Percentiles rank a stretch among this genome's conserved stretches.
Evolutionary conservation across 2,329 filamentous ascomycete species (phyloP).

Genomic region (Fusarium citri): DNA sequence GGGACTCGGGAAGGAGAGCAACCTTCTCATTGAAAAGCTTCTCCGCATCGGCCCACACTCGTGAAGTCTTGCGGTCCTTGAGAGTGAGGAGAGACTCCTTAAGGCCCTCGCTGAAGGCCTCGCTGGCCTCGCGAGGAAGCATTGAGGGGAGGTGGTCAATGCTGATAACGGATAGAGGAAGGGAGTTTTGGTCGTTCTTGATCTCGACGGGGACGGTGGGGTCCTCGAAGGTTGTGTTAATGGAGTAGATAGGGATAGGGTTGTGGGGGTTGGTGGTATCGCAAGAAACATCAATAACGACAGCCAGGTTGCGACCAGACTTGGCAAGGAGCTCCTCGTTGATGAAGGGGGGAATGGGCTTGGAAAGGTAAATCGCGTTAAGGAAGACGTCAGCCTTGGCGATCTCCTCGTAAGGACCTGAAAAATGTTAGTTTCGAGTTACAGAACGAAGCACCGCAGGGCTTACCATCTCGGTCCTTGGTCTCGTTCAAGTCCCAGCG

Average conservation of each 20-base stretch:
- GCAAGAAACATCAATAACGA: slow-evolving; percentile 83
- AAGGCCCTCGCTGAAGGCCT: slow-evolving; percentile 83
- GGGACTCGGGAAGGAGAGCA: slow-evolving; percentile 39
- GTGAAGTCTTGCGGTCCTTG: slow-evolving; percentile 76
- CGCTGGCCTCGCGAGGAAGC: slow-evolving; percentile 85
- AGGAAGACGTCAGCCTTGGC: slow-evolving; percentile 80
- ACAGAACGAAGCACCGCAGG: too few relatives aligned
- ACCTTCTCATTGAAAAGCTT: slow-evolving; percentile 88
- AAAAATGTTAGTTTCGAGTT: background rate
- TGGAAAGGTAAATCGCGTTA: slow-evolving; percentile 80
- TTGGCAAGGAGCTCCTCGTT: slow-evolving; percentile 72
- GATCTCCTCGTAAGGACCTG: slow-evolving; percentile 78
- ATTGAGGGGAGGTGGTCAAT: slow-evolving; percentile 89
- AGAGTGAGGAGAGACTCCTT: slow-evolving; percentile 81
- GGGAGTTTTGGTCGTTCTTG: slow-evolving; percentile 61
- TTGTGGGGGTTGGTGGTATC: slow-evolving; percentile 81
- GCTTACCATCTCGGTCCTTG: slow-evolving; percentile 63
- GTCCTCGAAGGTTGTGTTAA: slow-evolving; percentile 87
- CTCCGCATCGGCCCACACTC: slow-evolving; percentile 88
- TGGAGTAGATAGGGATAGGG: slow-evolving; percentile 80
- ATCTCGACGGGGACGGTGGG: slow-evolving; percentile 83
- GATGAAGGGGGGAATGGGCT: slow-evolving; percentile 82
- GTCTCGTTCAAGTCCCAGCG: slow-evolving; percentile 84
- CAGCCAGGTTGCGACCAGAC: slow-evolving; percentile 77
- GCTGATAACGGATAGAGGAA: slow-evolving; percentile 81